Evolutionary conservation across 345 rosid species (phyloP), one percentile per base, ranked within the genome.

Genomic region (Citrus hindsii): DNA sequence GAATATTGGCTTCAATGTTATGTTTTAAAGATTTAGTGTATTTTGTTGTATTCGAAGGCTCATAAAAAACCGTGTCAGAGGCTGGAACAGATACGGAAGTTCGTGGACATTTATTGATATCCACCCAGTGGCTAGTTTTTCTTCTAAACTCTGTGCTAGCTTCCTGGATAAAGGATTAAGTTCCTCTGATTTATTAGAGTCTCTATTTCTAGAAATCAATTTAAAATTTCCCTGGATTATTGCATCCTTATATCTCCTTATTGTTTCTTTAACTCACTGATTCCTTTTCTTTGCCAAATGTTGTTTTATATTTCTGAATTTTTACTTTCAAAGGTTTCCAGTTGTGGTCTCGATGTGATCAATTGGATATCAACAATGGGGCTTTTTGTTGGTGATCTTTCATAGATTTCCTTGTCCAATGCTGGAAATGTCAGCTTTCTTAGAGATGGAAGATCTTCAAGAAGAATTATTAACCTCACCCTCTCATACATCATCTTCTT

Each of bases 391-490:
- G 58, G 53, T 64, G 75, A 79, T 69, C 76, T 74, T 67, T 77
- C 59, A 59, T 56, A 40, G 69, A 68, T 79, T 79, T 77, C 67
- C 76, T 71, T 18, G 69, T 66, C 42, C 33, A 80, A 80, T 78
- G 85, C 82, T 75, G 64, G 51, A 77, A 40, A 51, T 75, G 82
- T 82, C 66, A 77, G 81, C 75, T 67, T 59, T 71, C 80, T 77
- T 76, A 56, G 30, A 9, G 55, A 95, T 92, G 99, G 94, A 84
- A 73, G 85, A 86, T 81, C 85, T 79, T 80, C 90, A 73, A 81
- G 88, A 82, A 77, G 83, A 82, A 78, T 79, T 79, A 75, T 89
- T 86, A 71, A 75, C 85, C 74, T 80, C 87, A 30, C 79, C 89
- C 76, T 78, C 89, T 71, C 75, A 85, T 71, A 77, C 83, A 25